Conservation (phyloP, 2,329 filamentous ascomycete species). For the Penicillium occitanis region DNA sequence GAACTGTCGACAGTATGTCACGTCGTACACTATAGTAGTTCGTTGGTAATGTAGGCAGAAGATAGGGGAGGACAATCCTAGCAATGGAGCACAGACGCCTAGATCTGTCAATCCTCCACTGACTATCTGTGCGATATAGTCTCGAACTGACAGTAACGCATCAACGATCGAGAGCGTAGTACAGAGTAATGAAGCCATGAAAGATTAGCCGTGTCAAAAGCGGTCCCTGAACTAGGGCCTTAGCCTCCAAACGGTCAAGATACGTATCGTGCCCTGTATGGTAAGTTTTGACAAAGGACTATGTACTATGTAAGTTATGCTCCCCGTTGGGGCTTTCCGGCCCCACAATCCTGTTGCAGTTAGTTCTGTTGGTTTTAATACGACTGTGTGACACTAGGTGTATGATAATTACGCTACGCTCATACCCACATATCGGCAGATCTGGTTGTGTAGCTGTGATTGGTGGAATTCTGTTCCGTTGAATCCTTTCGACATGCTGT, state of each 20-base stretch:
- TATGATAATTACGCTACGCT: background rate
- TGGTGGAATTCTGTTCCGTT: slow-evolving; percentile 12
- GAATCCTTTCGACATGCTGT: background rate
- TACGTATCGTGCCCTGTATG: background rate
- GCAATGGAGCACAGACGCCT: background rate
- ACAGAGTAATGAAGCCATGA: background rate
- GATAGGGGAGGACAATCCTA: background rate
- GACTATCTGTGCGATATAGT: background rate
- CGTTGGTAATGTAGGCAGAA: background rate
- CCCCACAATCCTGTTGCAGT: slow-evolving; percentile 3
- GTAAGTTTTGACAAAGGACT: background rate
- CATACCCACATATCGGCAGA: background rate
- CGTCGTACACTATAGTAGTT: background rate
- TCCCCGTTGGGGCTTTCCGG: slow-evolving; percentile 4
- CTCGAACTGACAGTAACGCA: background rate
- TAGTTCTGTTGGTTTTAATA: background rate
- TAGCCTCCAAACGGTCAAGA: background rate
- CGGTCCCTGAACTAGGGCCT: background rate
- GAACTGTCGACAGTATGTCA: background rate
- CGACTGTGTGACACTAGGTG: background rate
- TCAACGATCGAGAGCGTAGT: background rate
- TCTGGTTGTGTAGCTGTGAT: background rate
- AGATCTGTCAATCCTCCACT: background rate
- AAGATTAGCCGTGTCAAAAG: background rate
- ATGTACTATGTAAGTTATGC: background rate